phyloP scores from a whole-genome alignment of 352 stramenopile genomes.

The Phytophthora europaea region DNA sequence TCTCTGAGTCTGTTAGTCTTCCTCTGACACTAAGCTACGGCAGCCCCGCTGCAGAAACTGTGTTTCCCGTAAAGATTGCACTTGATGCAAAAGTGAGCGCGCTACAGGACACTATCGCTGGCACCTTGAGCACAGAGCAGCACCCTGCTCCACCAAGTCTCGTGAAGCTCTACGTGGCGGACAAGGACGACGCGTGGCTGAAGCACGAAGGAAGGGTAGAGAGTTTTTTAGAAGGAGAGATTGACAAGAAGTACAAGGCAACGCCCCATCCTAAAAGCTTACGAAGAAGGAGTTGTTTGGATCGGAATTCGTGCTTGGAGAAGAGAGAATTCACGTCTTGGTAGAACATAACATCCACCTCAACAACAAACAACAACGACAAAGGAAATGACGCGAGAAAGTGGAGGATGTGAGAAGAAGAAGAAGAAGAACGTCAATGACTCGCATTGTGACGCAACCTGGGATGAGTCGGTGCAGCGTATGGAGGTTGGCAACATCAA shows the following conservation, averaged over 20 bases:
- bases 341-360: too few species aligned
- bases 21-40: too few species aligned
- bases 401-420: too few species aligned
- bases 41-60: too few species aligned
- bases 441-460: slow-evolving; percentile 2
- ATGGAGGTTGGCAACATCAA: background rate
- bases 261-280: slow-evolving; percentile 7
- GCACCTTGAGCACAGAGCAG: background rate
- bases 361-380: too few species aligned
- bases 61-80: too few species aligned
- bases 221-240: slow-evolving; percentile 2
- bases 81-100: slow-evolving; percentile 16
- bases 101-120: slow-evolving; percentile 12
- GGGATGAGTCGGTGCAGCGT: slow-evolving; percentile 5
- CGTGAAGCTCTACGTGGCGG: slow-evolving; percentile 25
- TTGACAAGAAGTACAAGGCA: slow-evolving; percentile 18
- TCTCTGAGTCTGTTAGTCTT: too few species aligned
- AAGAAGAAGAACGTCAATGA: too few species aligned
- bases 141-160: background rate
- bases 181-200: slow-evolving; percentile 19
- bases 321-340: too few species aligned
- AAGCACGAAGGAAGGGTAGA: slow-evolving; percentile 17
- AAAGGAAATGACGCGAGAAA: too few species aligned
- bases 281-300: too few species aligned
- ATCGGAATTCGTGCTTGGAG: too few species aligned